Conservation (phyloP, 2,329 filamentous ascomycete species). For the Fusarium incarnatum region DNA sequence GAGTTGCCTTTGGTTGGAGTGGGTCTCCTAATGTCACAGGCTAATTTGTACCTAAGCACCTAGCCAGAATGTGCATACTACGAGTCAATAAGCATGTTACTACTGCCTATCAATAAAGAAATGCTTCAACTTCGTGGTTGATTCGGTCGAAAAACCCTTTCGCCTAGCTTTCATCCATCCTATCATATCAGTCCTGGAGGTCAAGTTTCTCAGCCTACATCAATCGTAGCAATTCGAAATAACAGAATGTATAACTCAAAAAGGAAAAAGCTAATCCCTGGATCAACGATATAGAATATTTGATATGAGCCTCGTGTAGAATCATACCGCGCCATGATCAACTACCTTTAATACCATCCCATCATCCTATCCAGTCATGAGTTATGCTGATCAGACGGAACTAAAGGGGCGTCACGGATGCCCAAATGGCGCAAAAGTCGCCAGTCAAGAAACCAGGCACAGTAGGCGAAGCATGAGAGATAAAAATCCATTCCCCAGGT, state of each 20-base stretch:
- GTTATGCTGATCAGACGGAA: background rate
- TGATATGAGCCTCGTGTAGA: background rate
- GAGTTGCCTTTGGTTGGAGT: background rate
- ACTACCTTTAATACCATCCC: constrained; percentile 1
- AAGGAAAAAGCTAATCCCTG: background rate
- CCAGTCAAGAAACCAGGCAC: constrained; percentile 5
- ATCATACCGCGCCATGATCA: constrained; percentile 21
- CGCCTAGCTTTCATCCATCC: constrained; percentile 24
- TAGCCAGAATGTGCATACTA: background rate
- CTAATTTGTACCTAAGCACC: background rate
- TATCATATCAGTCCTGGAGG: constrained; percentile 3
- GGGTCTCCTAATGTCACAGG: background rate
- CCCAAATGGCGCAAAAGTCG: background rate
- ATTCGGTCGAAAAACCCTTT: constrained; percentile 19
- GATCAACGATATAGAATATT: background rate
- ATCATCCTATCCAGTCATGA: background rate
- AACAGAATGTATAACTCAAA: background rate
- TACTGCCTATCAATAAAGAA: background rate
- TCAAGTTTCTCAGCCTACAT: background rate
- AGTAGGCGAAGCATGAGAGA: constrained; percentile 20
- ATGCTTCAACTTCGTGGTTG: constrained; percentile 27
- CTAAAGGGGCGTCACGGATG: background rate
- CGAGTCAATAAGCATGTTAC: background rate
- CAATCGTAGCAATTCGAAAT: background rate
- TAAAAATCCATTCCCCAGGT: constrained; percentile 40